Conservation (phyloP, 1,284 basidiomycete species). For the Cryptococcus sp. region DNA sequence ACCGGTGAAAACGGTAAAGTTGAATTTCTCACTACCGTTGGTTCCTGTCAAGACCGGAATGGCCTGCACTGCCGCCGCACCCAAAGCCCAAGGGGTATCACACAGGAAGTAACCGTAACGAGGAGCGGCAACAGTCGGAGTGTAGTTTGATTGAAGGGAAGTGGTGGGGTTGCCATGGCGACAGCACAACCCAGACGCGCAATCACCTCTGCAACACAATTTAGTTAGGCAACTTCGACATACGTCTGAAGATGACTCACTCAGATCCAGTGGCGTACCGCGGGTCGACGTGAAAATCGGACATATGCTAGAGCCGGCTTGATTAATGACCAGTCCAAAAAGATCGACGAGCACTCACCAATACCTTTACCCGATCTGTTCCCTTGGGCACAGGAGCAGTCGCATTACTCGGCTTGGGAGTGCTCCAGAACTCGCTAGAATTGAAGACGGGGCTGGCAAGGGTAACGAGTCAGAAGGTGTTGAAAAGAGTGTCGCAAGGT, state of each 20-base stretch:
- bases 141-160: conserved; percentile 57
- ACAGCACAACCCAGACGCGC: conserved; percentile 72
- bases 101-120: conserved; percentile 67
- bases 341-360: conserved; percentile 41
- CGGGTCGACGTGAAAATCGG: conserved; percentile 79
- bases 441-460: conserved; percentile 55
- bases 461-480: not conserved
- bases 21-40: conserved; percentile 60
- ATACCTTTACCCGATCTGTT: conserved; percentile 63
- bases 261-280: conserved; percentile 72
- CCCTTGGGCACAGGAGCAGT: conserved; percentile 61
- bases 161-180: conserved; percentile 61
- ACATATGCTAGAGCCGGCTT: conserved; percentile 58
- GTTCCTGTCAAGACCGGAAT: conserved; percentile 70
- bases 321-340: not conserved
- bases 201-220: conserved; percentile 57
- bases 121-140: conserved; percentile 61
- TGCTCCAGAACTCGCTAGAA: conserved; percentile 62
- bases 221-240: not conserved
- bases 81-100: conserved; percentile 69
- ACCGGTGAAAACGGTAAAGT: conserved; percentile 71
- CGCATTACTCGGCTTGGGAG: conserved; percentile 68
- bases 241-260: conserved; percentile 3
- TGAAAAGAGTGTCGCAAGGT: no score
- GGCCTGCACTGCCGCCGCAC: conserved; percentile 63